phyloP scores from a whole-genome alignment of 306 rosid species.

The Inga oerstediana region DNA sequence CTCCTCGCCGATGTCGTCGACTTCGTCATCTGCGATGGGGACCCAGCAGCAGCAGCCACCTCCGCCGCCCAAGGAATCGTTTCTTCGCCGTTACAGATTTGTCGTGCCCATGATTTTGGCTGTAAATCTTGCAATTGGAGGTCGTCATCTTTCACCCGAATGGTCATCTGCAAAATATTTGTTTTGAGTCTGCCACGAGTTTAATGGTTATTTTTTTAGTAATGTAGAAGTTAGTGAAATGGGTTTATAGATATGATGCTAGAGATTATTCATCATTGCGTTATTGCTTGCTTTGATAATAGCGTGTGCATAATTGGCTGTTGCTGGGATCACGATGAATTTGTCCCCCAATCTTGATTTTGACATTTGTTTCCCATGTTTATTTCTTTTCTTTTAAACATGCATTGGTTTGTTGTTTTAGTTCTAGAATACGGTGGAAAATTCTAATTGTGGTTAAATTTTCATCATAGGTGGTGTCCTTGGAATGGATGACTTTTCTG shows the following conservation, averaged over 20 bases:
- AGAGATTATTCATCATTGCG: neutral
- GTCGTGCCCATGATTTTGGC: constrained; percentile 85
- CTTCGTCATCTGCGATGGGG: constrained; percentile 40
- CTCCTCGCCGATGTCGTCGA: constrained; percentile 43
- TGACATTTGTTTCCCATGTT: neutral
- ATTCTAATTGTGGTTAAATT: neutral
- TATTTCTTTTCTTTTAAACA: neutral
- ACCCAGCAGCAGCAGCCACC: constrained; percentile 39
- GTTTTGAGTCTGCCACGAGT: neutral
- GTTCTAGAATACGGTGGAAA: neutral
- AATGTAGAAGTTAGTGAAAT: neutral
- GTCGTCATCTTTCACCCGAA: constrained; percentile 43
- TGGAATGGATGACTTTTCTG: neutral
- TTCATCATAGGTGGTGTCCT: neutral
- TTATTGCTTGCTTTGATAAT: neutral
- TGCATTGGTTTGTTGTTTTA: neutral
- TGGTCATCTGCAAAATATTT: neutral
- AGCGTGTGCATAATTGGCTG: neutral
- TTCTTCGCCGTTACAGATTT: constrained; percentile 77
- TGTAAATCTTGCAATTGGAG: constrained; percentile 87
- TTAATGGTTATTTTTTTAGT: neutral
- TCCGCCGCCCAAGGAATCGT: constrained; percentile 63
- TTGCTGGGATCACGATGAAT: neutral
- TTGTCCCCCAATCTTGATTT: neutral
- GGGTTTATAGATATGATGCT: constrained; percentile 21